These are phyloP conservation scores for Berkeleyomyces basicola DNA, from an alignment of 2,329 filamentous ascomycete genomes.

Conservation along the genomic window DNA sequence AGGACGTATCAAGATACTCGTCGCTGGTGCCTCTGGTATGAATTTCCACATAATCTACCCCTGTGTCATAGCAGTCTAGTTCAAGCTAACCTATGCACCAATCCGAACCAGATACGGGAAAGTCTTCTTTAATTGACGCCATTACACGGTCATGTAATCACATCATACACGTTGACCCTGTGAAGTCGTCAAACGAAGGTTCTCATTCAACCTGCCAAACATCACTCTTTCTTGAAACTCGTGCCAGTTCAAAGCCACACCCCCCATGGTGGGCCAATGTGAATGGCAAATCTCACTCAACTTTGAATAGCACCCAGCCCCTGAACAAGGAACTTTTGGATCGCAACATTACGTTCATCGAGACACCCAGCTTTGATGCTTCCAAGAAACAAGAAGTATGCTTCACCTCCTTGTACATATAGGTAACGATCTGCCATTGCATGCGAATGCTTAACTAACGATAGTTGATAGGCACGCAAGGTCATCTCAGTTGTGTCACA, in stretches of 20 bases:
- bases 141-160: conserved; percentile 77
- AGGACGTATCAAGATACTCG: conserved; percentile 74
- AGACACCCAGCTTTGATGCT: conserved; percentile 41
- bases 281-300: conserved; percentile 32
- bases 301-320: conserved; percentile 24
- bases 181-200: conserved; percentile 22
- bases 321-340: conserved; percentile 65
- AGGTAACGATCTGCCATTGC: background rate
- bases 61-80: too few relatives aligned
- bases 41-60: background rate
- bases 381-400: conserved; percentile 30
- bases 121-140: conserved; percentile 76
- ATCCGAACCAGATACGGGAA: conserved; percentile 49
- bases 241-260: conserved; percentile 69
- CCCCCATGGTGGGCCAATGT: conserved; percentile 82
- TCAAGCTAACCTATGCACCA: too few relatives aligned
- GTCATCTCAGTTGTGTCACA: background rate
- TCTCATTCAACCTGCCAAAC: conserved; percentile 23
- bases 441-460: background rate
- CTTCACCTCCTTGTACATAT: conserved; percentile 7
- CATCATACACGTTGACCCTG: conserved; percentile 78
- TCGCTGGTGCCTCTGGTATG: conserved; percentile 62
- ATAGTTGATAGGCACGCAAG: background rate
- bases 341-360: conserved; percentile 84
- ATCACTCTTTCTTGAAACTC: conserved; percentile 37